Evolutionary conservation across 2,329 filamentous ascomycete species (phyloP).

Genomic region (Penicillium capsulatum): DNA sequence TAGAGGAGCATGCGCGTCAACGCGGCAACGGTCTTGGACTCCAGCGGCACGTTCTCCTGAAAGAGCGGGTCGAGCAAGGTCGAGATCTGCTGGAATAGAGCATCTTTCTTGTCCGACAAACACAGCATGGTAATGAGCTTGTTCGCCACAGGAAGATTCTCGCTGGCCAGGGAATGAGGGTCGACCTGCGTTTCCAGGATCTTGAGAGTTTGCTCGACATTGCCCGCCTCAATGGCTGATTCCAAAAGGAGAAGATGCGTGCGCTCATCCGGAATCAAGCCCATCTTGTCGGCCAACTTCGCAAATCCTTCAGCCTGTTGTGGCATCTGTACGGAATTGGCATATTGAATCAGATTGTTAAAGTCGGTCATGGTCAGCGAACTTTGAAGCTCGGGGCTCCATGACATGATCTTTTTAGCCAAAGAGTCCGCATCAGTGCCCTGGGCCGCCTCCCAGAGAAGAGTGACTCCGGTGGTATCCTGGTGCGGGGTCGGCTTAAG

Average conservation of each 20-base stretch:
- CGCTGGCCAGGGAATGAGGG: conserved; percentile 52
- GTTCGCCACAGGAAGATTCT: conserved; percentile 64
- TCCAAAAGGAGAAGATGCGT: conserved; percentile 73
- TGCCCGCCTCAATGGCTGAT: conserved; percentile 67
- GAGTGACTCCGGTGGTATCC: conserved; percentile 64
- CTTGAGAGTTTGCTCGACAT: conserved; percentile 59
- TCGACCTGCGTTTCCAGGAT: conserved; percentile 52
- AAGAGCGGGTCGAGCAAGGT: conserved; percentile 70
- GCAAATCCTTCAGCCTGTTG: conserved; percentile 71
- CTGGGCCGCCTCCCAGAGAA: conserved; percentile 70
- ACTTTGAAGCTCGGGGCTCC: conserved; percentile 47
- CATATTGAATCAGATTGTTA: conserved; percentile 70
- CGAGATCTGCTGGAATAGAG: conserved; percentile 67
- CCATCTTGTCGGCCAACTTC: conserved; percentile 60
- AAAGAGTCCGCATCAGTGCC: conserved; percentile 70
- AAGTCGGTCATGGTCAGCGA: conserved; percentile 67
- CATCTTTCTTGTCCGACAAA: conserved; percentile 46
- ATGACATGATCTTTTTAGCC: conserved; percentile 65
- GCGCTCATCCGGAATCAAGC: conserved; percentile 61
- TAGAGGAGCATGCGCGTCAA: conserved; percentile 71
- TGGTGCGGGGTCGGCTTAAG: conserved; percentile 48
- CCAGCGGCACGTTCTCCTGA: conserved; percentile 64
- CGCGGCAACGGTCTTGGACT: conserved; percentile 68
- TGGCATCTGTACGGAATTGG: conserved; percentile 64
- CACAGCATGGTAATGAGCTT: conserved; percentile 67